Conservation (phyloP, 805 yeast species). For the Zygotorulaspora danielsina region DNA sequence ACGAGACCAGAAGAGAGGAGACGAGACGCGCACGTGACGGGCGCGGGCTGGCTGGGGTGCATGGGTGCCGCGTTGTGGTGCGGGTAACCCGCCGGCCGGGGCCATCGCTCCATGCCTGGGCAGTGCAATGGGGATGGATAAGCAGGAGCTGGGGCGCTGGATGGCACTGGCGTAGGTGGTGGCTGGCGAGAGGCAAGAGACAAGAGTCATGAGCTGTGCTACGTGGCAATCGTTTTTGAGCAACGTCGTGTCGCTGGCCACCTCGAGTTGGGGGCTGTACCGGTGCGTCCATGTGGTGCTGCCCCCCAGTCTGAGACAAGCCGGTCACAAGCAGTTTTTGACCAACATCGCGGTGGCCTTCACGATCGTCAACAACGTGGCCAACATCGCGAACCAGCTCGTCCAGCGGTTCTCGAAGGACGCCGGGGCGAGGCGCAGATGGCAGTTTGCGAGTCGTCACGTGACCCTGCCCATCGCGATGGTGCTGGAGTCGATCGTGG, state of each 20-base stretch:
- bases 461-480: slow-evolving; percentile 47
- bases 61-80: too few relatives aligned
- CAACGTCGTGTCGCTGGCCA: slow-evolving; percentile 20
- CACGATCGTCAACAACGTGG: slow-evolving; percentile 42
- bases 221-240: slow-evolving; percentile 10
- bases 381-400: slow-evolving; percentile 40
- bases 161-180: too few relatives aligned
- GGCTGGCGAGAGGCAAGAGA: too few relatives aligned
- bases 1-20: too few relatives aligned
- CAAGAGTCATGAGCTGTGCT: background rate
- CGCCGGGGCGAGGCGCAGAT: background rate
- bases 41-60: too few relatives aligned
- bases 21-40: too few relatives aligned
- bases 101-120: too few relatives aligned
- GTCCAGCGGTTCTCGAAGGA: slow-evolving; percentile 2
- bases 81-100: too few relatives aligned
- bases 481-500: slow-evolving; percentile 57
- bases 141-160: too few relatives aligned
- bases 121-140: too few relatives aligned
- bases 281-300: slow-evolving; percentile 34
- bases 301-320: slow-evolving; percentile 48
- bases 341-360: slow-evolving; percentile 58
- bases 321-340: slow-evolving; percentile 68
- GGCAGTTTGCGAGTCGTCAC: slow-evolving; percentile 34
- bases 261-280: slow-evolving; percentile 30